These are phyloP conservation scores for Colletotrichum plurivorum DNA, from an alignment of 2,329 filamentous ascomycete genomes.

Conservation along the genomic window DNA sequence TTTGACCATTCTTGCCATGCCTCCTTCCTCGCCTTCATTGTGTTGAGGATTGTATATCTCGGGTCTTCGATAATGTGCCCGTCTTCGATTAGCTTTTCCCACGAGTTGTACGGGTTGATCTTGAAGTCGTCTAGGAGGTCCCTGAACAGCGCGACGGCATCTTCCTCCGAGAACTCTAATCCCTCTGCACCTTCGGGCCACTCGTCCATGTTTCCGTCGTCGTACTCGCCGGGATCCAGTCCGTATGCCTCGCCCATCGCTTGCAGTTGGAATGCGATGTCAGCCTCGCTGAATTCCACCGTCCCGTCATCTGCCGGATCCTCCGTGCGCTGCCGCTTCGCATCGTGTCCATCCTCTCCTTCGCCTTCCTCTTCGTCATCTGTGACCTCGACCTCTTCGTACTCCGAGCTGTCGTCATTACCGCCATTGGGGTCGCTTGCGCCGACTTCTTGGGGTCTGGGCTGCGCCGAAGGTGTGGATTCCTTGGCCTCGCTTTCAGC, in stretches of 20 bases:
- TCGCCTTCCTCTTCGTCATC: conserved; percentile 60
- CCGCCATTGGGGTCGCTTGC: conserved; percentile 5
- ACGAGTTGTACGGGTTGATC: conserved; percentile 90
- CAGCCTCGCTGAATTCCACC: conserved; percentile 91
- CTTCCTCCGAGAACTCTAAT: conserved; percentile 78
- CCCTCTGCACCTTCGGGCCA: conserved; percentile 82
- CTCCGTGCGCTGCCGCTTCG: conserved; percentile 73
- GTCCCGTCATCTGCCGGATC: conserved; percentile 66
- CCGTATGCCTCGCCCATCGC: conserved; percentile 91
- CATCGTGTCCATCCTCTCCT: conserved; percentile 60
- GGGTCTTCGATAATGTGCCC: conserved; percentile 86
- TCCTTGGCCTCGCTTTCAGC: conserved; percentile 40
- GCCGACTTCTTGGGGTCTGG: conserved; percentile 9
- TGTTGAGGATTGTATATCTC: conserved; percentile 86
- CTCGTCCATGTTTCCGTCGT: conserved; percentile 71
- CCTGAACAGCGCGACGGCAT: conserved; percentile 84
- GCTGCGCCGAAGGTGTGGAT: conserved; percentile 20
- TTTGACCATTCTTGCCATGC: conserved; percentile 88
- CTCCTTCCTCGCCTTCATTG: conserved; percentile 85
- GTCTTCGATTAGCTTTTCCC: conserved; percentile 91
- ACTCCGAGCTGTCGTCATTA: conserved; percentile 75
- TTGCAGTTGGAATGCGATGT: conserved; percentile 92
- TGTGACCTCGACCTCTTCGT: conserved; percentile 81
- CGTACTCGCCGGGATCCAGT: conserved; percentile 82
- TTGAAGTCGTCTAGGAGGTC: conserved; percentile 87